Evolutionary conservation across 495 filamentous ascomycete species (phyloP), one percentile per base, ranked within the genome.

Genomic region (Penicillium nucicola): DNA sequence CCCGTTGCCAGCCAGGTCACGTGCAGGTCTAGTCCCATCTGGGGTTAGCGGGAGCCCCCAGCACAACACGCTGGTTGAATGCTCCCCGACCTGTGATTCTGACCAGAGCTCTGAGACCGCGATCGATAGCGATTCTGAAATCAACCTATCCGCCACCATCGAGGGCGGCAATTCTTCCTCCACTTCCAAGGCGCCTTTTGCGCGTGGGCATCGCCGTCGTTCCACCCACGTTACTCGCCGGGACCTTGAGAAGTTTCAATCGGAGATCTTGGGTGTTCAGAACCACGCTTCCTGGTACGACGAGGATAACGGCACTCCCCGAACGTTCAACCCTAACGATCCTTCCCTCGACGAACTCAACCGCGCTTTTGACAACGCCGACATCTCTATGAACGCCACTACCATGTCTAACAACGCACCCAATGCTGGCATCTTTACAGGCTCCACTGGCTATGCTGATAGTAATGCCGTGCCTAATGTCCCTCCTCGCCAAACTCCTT

Each of bases 131-230:
- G 33, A 41, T 48, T 32, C 35, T 40, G 46, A 17, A 12, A 25
- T 15, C 28, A 41, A 28, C 37, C 44, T 42, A 60, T 48, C 67
- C 66, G 66, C 62, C 68, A 74, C 55, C 59, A 72, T 70, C 65
- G 68, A 66, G 62, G 60, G 57, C 45, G 58, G 58, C 45, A 58
- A 55, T 46, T 45, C 63, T 50, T 41, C 66, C 48, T 60, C 64
- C 62, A 41, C 60, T 64, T 62, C 69, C 62, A 68, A 68, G 63
- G 62, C 66, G 65, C 57, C 66, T 45, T 74, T 64, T 52, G 61
- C 71, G 39, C 71, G 69, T 68, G 69, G 71, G 60, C 71, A 75
- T 52, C 71, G 71, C 54, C 71, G 71, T 64, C 71, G 71, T 56
- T 71, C 71, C 50, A 75, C 71, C 59, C 71, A 70, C 69, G 70